Conservation (phyloP, 164 flowering plant species). For the Platanus orientalis region DNA sequence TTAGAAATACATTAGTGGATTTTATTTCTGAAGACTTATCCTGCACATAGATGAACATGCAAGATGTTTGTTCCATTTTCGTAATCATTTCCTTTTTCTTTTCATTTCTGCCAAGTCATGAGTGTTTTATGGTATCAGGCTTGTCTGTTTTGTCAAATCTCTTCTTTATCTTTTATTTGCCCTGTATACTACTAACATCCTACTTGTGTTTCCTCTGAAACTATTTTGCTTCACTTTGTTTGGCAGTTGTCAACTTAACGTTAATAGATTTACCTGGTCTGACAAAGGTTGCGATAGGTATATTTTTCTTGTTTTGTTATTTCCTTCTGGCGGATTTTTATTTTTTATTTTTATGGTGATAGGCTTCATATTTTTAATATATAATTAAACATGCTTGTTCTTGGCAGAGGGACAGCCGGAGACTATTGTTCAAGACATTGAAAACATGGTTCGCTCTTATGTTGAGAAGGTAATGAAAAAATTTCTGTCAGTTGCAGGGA, state of each 20-base stretch:
- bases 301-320: neutral
- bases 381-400: neutral
- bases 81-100: too few relatives aligned
- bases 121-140: neutral
- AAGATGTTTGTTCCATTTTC: too few relatives aligned
- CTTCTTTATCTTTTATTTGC: neutral
- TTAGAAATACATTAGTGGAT: too few relatives aligned
- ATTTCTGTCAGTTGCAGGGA: too few relatives aligned
- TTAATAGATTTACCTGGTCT: conserved; percentile 42
- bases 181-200: neutral
- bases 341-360: too few relatives aligned
- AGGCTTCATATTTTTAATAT: neutral
- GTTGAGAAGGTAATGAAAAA: conserved; percentile 40
- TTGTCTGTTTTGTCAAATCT: too few relatives aligned
- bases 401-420: conserved; percentile 47
- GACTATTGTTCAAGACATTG: conserved; percentile 45
- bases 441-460: conserved; percentile 50
- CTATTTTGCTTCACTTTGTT: neutral
- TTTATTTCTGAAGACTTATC: too few relatives aligned
- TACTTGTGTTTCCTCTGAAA: neutral
- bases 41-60: too few relatives aligned
- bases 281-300: conserved; percentile 43
- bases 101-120: too few relatives aligned
- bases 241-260: conserved; percentile 38
- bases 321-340: neutral